Evolutionary conservation across 805 yeast genomes (phyloP).

Genomic region (Isabelozyma pseudorhagii): DNA sequence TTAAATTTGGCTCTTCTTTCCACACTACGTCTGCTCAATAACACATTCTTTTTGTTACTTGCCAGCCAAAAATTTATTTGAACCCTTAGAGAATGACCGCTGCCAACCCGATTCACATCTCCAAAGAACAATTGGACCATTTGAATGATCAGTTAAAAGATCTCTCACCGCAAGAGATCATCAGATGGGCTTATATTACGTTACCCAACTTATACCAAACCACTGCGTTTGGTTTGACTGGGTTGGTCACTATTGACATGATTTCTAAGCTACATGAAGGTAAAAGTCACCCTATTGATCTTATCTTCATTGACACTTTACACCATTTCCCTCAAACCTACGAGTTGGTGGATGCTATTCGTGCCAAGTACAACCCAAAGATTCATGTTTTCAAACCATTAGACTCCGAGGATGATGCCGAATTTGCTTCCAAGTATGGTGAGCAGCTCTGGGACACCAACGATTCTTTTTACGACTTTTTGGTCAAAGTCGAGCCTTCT

Average conservation of each 20-base stretch:
- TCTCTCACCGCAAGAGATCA: conserved; percentile 64
- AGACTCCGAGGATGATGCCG: conserved; percentile 52
- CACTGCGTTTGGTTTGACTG: conserved; percentile 93
- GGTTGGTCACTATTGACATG: conserved; percentile 84
- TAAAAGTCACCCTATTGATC: conserved; percentile 48
- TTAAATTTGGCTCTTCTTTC: neutral
- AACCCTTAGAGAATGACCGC: neutral
- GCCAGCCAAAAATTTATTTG: too few species aligned
- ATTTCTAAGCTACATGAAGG: conserved; percentile 46
- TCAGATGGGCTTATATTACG: conserved; percentile 80
- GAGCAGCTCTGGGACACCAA: conserved; percentile 79
- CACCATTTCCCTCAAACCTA: conserved; percentile 95
- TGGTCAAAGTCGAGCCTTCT: conserved; percentile 91
- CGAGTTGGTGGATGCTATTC: conserved; percentile 61
- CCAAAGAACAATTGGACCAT: conserved; percentile 57
- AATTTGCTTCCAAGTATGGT: conserved; percentile 69
- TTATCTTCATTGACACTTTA: conserved; percentile 85
- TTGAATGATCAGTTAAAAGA: conserved; percentile 60
- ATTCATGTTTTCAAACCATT: conserved; percentile 69
- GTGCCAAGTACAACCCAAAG: conserved; percentile 50
- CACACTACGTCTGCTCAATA: neutral
- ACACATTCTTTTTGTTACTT: neutral
- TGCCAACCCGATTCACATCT: conserved; percentile 15
- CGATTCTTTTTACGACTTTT: conserved; percentile 76
- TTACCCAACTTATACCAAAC: conserved; percentile 85